Evolutionary conservation across 192 early-diverging fungal genomes (phyloP).

Genomic region (Mortierella alpina): DNA sequence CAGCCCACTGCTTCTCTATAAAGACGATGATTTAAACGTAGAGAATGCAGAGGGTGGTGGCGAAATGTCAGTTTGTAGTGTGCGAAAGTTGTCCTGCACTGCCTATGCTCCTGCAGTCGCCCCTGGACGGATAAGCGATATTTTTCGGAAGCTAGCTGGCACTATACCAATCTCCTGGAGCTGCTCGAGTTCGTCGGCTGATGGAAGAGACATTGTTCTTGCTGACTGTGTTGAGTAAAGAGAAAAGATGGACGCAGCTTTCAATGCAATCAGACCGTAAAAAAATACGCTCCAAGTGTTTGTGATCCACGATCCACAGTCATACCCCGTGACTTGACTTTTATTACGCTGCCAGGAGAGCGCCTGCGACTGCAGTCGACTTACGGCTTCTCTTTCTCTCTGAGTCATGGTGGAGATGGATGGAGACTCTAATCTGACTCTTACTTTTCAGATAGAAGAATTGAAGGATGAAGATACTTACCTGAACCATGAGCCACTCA

Average conservation of each 20-base stretch:
- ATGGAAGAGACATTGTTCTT: constrained; percentile 68
- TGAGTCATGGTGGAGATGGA: too few relatives aligned
- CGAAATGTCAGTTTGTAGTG: not conserved
- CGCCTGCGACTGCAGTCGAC: not conserved
- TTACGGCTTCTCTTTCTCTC: not conserved
- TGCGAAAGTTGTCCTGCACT: not conserved
- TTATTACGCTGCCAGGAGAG: too few relatives aligned
- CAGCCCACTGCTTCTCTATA: constrained; percentile 94
- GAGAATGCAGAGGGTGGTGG: not conserved
- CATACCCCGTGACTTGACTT: too few relatives aligned
- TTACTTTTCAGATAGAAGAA: too few relatives aligned
- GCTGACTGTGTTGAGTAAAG: not conserved
- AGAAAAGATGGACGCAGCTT: not conserved
- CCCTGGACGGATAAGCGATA: too few relatives aligned
- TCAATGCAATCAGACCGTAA: not conserved
- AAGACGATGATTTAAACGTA: not conserved
- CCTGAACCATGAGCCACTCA: too few relatives aligned
- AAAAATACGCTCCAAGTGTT: not conserved
- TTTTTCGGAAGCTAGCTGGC: not conserved
- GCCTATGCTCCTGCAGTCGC: not conserved
- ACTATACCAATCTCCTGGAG: constrained; percentile 77
- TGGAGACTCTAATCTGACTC: too few relatives aligned
- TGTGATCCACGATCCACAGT: too few relatives aligned
- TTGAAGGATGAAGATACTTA: too few relatives aligned
- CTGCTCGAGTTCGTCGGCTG: constrained; percentile 79